A percentile compares a stretch with the other conserved stretches of the same genome.
These are phyloP conservation scores for Toxoplasma gondii DNA, from an alignment of 169 alveolate species.

Conservation along the genomic window DNA sequence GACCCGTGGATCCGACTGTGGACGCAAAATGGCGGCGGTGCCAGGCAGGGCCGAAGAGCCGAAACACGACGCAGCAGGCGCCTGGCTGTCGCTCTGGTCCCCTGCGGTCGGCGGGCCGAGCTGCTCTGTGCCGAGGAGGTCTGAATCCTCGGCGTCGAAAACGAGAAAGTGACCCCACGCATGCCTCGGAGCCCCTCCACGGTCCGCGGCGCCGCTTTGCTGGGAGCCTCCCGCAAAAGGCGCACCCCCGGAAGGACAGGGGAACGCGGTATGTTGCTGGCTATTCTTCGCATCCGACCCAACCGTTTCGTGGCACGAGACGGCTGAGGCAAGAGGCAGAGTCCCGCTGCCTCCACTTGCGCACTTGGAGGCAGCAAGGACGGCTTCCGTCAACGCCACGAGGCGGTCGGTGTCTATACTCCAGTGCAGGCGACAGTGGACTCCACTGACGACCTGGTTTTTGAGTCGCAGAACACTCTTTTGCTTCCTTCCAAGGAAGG, in stretches of 20 bases:
- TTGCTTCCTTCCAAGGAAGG: conserved; percentile 8
- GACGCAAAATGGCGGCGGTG: background rate
- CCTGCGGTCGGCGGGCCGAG: background rate
- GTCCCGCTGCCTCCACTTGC: too few species aligned
- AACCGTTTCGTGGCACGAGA: too few species aligned
- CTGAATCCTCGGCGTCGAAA: background rate
- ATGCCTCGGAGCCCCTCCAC: background rate
- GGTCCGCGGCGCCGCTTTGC: background rate
- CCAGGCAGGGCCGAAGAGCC: background rate
- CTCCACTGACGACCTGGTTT: conserved; percentile 5
- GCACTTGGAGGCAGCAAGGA: background rate
- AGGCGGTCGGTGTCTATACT: background rate
- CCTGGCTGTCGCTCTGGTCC: background rate
- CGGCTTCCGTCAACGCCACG: background rate
- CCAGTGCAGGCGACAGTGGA: conserved; percentile 13
- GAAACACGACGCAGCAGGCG: background rate
- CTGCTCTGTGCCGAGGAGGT: background rate
- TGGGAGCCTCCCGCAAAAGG: background rate
- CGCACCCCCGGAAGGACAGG: too few species aligned
- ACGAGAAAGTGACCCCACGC: background rate
- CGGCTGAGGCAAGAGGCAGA: too few species aligned
- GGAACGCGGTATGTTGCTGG: too few species aligned
- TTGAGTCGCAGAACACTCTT: background rate
- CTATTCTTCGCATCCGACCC: too few species aligned
- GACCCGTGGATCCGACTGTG: background rate